A percentile compares a stretch with the other conserved stretches of the same genome.
phyloP scores from a whole-genome alignment of 78 protist genomes.

The Monocercomonoides exilis region DNA sequence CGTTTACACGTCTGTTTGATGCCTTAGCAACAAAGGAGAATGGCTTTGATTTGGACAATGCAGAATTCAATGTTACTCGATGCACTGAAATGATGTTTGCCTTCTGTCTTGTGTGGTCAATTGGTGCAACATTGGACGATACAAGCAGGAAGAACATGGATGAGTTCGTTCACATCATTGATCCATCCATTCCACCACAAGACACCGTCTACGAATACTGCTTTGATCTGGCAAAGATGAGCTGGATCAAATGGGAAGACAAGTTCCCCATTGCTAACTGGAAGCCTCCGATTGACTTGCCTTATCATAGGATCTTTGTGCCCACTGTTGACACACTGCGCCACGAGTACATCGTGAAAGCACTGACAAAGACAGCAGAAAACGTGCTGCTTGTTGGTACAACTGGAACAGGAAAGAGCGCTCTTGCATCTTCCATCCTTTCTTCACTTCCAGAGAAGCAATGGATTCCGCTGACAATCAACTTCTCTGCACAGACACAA shows the following conservation, averaged over 20 bases:
- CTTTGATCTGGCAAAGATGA: slow-evolving; percentile 28
- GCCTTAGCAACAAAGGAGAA: slow-evolving; percentile 43
- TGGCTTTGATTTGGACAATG: slow-evolving; percentile 30
- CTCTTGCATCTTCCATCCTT: slow-evolving; percentile 20
- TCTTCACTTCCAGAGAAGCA: background rate
- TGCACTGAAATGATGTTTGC: slow-evolving; percentile 47
- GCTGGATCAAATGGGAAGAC: slow-evolving; percentile 58
- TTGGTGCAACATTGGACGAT: slow-evolving; percentile 53
- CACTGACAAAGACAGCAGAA: slow-evolving; percentile 5
- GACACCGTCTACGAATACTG: slow-evolving; percentile 62
- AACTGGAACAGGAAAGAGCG: slow-evolving; percentile 70
- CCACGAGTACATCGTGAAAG: slow-evolving; percentile 20
- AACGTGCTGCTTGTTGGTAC: slow-evolving; percentile 52
- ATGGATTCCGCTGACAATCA: slow-evolving; percentile 22
- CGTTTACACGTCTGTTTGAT: slow-evolving; percentile 47
- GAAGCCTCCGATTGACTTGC: slow-evolving; percentile 29
- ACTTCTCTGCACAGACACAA: slow-evolving; percentile 62
- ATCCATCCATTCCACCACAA: slow-evolving; percentile 47
- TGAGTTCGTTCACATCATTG: slow-evolving; percentile 51
- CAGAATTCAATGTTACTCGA: slow-evolving; percentile 11
- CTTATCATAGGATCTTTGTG: slow-evolving; percentile 56
- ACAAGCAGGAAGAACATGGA: slow-evolving; percentile 47
- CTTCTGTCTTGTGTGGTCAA: slow-evolving; percentile 56
- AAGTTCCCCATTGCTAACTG: slow-evolving; percentile 7
- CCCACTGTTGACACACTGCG: slow-evolving; percentile 75